These are phyloP conservation scores for Sporothrix humicola DNA, from an alignment of 2,329 filamentous ascomycete genomes.

Conservation along the genomic window DNA sequence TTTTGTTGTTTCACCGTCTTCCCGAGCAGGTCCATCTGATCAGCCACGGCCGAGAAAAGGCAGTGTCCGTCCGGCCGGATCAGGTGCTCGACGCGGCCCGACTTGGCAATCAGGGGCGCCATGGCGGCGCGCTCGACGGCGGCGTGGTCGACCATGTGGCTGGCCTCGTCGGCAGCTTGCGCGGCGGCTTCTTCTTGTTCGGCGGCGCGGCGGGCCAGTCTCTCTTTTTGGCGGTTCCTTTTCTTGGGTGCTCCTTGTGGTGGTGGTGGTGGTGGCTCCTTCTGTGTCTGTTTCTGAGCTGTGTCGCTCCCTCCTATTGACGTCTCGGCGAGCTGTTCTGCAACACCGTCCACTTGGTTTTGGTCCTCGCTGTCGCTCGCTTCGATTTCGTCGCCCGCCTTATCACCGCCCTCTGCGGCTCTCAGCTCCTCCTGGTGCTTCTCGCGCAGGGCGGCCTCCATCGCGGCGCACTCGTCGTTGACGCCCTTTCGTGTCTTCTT, in stretches of 20 bases:
- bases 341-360: conserved; percentile 24
- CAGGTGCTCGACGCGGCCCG: conserved; percentile 73
- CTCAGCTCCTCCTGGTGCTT: conserved; percentile 68
- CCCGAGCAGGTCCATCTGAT: conserved; percentile 69
- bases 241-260: conserved; percentile 61
- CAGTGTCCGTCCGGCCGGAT: conserved; percentile 94
- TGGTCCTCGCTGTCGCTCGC: conserved; percentile 35
- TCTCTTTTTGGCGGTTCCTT: conserved; percentile 88
- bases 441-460: conserved; percentile 70
- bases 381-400: conserved; percentile 33
- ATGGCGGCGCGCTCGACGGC: conserved; percentile 73
- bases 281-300: conserved; percentile 14
- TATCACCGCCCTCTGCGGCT: conserved; percentile 44
- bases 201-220: conserved; percentile 85
- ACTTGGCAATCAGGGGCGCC: conserved; percentile 66
- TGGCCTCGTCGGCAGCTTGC: conserved; percentile 76
- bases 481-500: conserved; percentile 82
- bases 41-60: conserved; percentile 87
- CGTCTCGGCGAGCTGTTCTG: conserved; percentile 33
- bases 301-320: conserved; percentile 37
- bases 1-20: conserved; percentile 45
- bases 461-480: conserved; percentile 74
- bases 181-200: conserved; percentile 74
- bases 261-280: neutral
- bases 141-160: conserved; percentile 73